Base-by-base conservation (phyloP, 2,329 filamentous ascomycete genomes). In the Elsinoe ampelina region DNA sequence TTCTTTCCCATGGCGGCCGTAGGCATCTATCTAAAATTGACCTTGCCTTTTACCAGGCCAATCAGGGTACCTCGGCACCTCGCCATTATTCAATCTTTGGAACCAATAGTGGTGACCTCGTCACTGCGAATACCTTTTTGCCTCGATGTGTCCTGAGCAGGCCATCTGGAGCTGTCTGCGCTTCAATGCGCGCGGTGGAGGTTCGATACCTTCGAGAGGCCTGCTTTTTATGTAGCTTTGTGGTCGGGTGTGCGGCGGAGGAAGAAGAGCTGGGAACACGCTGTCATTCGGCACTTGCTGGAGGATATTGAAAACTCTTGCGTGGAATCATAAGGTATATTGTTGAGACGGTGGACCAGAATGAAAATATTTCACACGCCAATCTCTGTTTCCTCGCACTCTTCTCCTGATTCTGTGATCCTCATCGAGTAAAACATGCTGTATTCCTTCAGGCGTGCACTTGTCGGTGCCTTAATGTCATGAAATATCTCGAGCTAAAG, bases 11-110 rank as follows among this genome's bases (percentile, higher is more conserved):
- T 52, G 48, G 48, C 48, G 34, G 34, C 48, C 48, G 48, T 52
- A 52, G 48, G 48, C 34, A 52, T 52, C 48, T 52, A 39, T 39
- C 48, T 52, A 52, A 52, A 52, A 52, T 57, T 57, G 55, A 57
- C 50, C 55, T 57, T 57, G 55, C 55, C 55, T 57, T 57, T 57
- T 57, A 57, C 55, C 55, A 57, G 55, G 50, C 55, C 55, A 57
- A 57, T 51, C 50, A 50, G 50, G 55, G 42, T 51, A 57, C 55
- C 50, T 50, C 55, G 45, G 38, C 45, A 41, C 34, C 22, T 30
- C 55, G 55, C 55, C 42, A 51, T 57, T 57, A 34, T 52, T 26
- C 30, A 57, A 57, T 57, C 55, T 57, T 57, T 57, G 55, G 55
- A 57, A 58, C 43, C 35, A 19, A 30, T 8, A 30, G 26, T 30